Conservation (phyloP, 805 yeast species). For the Torulaspora gathmanii region DNA sequence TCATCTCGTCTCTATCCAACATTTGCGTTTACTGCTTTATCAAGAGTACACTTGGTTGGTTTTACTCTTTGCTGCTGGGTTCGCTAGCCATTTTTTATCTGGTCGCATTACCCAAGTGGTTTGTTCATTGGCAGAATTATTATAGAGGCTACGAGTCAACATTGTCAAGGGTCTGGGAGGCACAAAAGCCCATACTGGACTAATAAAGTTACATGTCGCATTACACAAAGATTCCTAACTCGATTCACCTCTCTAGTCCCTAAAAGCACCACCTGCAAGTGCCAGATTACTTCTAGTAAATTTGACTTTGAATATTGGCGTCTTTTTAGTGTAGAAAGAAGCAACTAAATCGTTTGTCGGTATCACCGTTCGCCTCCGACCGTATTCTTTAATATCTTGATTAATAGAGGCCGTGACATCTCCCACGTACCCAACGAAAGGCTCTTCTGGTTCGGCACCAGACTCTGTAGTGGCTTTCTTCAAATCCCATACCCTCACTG, state of each 20-base stretch:
- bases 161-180: slow-evolving; percentile 24
- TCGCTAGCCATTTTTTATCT: slow-evolving; percentile 19
- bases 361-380: slow-evolving; percentile 62
- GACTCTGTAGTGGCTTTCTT: slow-evolving; percentile 78
- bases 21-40: slow-evolving; percentile 26
- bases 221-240: background rate
- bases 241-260: slow-evolving; percentile 33
- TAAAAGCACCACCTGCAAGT: slow-evolving; percentile 86
- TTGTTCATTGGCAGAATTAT: slow-evolving; percentile 32
- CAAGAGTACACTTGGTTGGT: slow-evolving; percentile 21
- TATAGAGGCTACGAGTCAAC: slow-evolving; percentile 20
- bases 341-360: slow-evolving; percentile 89
- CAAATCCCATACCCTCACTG: slow-evolving; percentile 95
- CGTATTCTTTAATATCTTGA: slow-evolving; percentile 43
- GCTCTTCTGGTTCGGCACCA: slow-evolving; percentile 72
- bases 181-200: slow-evolving; percentile 20
- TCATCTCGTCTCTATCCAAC: slow-evolving; percentile 20
- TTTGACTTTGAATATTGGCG: slow-evolving; percentile 89
- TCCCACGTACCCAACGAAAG: slow-evolving; percentile 39
- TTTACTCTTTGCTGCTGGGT: slow-evolving; percentile 20
- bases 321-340: slow-evolving; percentile 86
- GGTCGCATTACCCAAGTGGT: slow-evolving; percentile 27
- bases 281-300: slow-evolving; percentile 89
- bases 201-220: slow-evolving; percentile 9
- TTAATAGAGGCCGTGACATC: slow-evolving; percentile 33